Conservation (phyloP, 345 rosid genomes). For the Alliaria petiolata region DNA sequence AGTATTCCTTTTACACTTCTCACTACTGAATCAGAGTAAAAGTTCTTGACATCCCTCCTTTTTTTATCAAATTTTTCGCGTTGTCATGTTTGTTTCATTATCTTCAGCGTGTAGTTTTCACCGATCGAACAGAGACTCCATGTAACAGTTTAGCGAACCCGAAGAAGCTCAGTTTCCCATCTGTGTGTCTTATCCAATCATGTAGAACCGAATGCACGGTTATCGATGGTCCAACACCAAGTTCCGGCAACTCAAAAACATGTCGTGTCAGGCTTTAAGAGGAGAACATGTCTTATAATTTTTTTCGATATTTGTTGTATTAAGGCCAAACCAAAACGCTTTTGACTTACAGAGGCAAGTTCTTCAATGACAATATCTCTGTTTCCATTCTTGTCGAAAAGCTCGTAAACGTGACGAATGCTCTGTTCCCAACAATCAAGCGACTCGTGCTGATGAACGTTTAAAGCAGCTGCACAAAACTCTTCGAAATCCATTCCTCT, state of each 20-base stretch:
- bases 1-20: not conserved
- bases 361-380: slow-evolving; percentile 80
- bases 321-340: not conserved
- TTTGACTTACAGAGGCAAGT: slow-evolving; percentile 72
- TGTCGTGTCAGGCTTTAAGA: not conserved
- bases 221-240: slow-evolving; percentile 83
- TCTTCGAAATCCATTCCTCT: slow-evolving; percentile 94
- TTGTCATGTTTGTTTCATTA: not conserved
- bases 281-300: not conserved
- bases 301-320: not conserved
- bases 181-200: slow-evolving; percentile 84
- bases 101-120: slow-evolving; percentile 28
- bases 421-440: slow-evolving; percentile 80
- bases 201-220: slow-evolving; percentile 81
- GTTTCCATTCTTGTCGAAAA: slow-evolving; percentile 84
- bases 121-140: slow-evolving; percentile 58
- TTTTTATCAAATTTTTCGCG: not conserved
- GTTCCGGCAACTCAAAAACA: slow-evolving; percentile 53
- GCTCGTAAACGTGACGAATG: slow-evolving; percentile 69
- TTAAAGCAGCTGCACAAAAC: slow-evolving; percentile 85
- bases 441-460: slow-evolving; percentile 86
- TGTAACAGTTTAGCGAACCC: slow-evolving; percentile 85
- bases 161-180: slow-evolving; percentile 87
- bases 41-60: not conserved
- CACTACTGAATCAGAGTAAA: not conserved